These are phyloP conservation scores for Acer saccharum DNA, from an alignment of 345 rosid genomes.

Conservation along the genomic window DNA sequence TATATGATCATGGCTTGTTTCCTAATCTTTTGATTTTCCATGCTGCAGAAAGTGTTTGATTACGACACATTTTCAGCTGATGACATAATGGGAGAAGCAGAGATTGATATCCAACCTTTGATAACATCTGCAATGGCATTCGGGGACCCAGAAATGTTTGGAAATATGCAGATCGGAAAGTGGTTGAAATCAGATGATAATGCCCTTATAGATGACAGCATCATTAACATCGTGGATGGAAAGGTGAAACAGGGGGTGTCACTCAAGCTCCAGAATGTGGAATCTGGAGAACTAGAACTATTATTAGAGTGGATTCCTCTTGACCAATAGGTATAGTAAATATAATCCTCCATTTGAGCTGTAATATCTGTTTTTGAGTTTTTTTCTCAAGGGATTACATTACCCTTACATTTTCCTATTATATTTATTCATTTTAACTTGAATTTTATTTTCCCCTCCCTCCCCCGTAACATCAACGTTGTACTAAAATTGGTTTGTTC, in stretches of 20 bases:
- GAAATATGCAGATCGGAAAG: conserved; percentile 94
- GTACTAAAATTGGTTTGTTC: background rate
- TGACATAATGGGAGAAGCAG: conserved; percentile 99
- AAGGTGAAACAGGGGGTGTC: conserved; percentile 79
- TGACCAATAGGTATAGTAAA: conserved; percentile 52
- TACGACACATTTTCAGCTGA: conserved; percentile 90
- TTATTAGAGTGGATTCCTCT: conserved; percentile 84
- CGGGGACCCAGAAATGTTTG: conserved; percentile 88
- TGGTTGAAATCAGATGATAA: conserved; percentile 89
- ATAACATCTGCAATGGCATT: conserved; percentile 92
- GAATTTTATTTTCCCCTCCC: background rate
- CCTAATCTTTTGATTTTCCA: conserved; percentile 5
- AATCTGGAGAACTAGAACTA: conserved; percentile 78
- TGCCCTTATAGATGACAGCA: conserved; percentile 86
- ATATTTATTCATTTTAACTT: conserved; percentile 11
- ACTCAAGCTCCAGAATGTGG: conserved; percentile 93
- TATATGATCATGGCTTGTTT: background rate
- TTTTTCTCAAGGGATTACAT: background rate
- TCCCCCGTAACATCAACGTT: background rate
- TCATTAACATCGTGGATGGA: conserved; percentile 82
- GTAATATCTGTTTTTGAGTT: background rate
- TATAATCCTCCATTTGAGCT: background rate
- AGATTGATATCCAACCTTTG: conserved; percentile 86
- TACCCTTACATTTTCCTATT: background rate
- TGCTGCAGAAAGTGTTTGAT: conserved; percentile 81